Evolutionary conservation across 495 filamentous ascomycete genomes (phyloP).

Genomic region (Staphylotrichum tortipilum): DNA sequence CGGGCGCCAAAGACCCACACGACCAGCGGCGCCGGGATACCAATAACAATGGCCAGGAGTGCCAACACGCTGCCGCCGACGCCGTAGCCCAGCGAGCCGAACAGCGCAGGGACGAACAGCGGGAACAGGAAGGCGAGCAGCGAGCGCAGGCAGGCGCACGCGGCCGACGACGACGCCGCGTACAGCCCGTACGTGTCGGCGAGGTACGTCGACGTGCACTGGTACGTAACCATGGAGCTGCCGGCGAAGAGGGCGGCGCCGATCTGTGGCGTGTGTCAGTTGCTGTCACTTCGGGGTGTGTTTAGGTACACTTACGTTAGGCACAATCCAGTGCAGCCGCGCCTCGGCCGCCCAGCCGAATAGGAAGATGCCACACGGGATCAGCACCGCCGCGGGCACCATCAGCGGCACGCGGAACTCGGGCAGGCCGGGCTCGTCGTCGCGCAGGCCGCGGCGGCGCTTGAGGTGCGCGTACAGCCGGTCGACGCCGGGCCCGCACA

Average conservation of each 20-base stretch:
- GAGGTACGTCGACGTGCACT: conserved; percentile 60
- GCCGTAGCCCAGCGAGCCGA: background rate
- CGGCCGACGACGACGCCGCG: conserved; percentile 64
- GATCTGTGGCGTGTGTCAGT: no score
- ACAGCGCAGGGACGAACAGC: conserved; percentile 64
- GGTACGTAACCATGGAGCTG: conserved; percentile 37
- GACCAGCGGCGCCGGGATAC: no score
- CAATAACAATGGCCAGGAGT: no score
- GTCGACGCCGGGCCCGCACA: conserved; percentile 17
- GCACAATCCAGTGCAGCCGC: background rate
- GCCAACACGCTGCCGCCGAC: background rate
- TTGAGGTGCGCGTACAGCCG: conserved; percentile 13
- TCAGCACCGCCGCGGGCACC: conserved; percentile 34
- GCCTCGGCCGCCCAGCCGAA: conserved; percentile 1
- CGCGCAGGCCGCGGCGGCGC: conserved; percentile 18
- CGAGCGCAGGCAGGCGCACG: conserved; percentile 56
- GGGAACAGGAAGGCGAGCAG: conserved; percentile 70
- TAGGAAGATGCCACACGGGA: conserved; percentile 5
- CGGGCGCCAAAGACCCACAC: no score
- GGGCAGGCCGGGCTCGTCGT: conserved; percentile 38
- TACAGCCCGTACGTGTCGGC: conserved; percentile 71
- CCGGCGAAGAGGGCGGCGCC: background rate
- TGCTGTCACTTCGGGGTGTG: no score
- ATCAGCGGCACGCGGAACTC: conserved; percentile 64
- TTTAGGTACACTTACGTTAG: background rate